phyloP scores from a whole-genome alignment of 495 filamentous ascomycete genomes.

The Glonium stellatum region DNA sequence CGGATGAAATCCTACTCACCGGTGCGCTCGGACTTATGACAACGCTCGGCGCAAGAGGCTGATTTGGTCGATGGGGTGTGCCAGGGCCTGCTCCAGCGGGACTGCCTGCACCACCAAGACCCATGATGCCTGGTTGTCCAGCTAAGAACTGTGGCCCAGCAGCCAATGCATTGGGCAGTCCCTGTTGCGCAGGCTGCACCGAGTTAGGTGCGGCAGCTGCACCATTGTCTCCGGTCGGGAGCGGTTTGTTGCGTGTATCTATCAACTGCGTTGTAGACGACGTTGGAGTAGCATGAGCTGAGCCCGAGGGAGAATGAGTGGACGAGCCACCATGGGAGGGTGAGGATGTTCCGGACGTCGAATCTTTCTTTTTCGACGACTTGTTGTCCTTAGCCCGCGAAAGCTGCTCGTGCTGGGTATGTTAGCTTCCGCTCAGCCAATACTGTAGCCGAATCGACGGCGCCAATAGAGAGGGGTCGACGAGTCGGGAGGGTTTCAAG shows the following conservation, averaged over 20 bases:
- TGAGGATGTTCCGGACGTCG: slow-evolving; percentile 69
- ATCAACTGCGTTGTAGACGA: slow-evolving; percentile 84
- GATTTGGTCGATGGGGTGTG: slow-evolving; percentile 52
- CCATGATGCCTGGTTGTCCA: slow-evolving; percentile 32
- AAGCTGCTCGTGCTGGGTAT: slow-evolving; percentile 70
- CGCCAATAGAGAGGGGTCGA: neutral
- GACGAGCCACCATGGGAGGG: slow-evolving; percentile 54
- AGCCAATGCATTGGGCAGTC: slow-evolving; percentile 37
- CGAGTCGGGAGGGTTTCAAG: slow-evolving; percentile 26
- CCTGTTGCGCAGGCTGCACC: slow-evolving; percentile 37
- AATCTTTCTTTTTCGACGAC: slow-evolving; percentile 87
- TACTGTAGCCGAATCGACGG: neutral
- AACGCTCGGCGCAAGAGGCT: slow-evolving; percentile 68
- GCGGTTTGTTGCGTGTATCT: slow-evolving; percentile 75
- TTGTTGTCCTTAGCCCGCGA: slow-evolving; percentile 88
- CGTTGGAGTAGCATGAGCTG: slow-evolving; percentile 49
- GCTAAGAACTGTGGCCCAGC: slow-evolving; percentile 32
- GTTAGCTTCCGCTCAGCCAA: slow-evolving; percentile 19
- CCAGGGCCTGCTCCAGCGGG: slow-evolving; percentile 42
- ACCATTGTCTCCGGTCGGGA: slow-evolving; percentile 61
- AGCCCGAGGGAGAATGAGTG: slow-evolving; percentile 55
- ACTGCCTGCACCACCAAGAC: slow-evolving; percentile 44
- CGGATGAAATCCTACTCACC: slow-evolving; percentile 49
- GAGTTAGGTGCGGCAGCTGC: slow-evolving; percentile 41
- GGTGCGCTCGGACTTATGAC: slow-evolving; percentile 92